These are phyloP conservation scores for Aspergillus panamensis DNA, from an alignment of 495 filamentous ascomycete genomes.

Conservation along the genomic window DNA sequence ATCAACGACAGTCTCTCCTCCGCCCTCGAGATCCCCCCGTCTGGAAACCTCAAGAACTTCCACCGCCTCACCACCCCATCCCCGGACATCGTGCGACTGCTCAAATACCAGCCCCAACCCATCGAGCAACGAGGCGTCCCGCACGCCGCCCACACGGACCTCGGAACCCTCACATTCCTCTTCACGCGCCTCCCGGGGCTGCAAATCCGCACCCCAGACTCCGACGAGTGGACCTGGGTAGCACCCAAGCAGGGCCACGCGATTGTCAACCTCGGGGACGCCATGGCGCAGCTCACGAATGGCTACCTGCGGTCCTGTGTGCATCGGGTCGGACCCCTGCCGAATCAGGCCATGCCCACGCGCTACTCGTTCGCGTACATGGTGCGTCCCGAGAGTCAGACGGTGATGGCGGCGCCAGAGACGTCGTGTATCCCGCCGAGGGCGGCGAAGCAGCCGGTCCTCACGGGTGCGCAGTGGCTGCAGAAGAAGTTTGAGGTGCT, in stretches of 20 bases:
- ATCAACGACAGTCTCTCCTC: not conserved
- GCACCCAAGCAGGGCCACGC: constrained; percentile 46
- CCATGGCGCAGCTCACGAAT: constrained; percentile 48
- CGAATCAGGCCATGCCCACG: not conserved
- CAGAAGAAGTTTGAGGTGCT: too few species aligned
- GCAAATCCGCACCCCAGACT: constrained; percentile 47
- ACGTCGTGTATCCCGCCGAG: too few species aligned
- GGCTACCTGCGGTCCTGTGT: constrained; percentile 50
- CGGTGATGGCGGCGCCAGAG: too few species aligned
- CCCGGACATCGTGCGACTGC: not conserved
- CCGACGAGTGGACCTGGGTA: constrained; percentile 48
- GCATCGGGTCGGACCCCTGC: constrained; percentile 52
- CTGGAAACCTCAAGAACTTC: not conserved
- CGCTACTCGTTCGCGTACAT: constrained; percentile 19
- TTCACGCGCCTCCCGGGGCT: constrained; percentile 55
- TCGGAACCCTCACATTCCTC: constrained; percentile 54
- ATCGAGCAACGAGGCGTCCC: not conserved
- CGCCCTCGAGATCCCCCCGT: not conserved
- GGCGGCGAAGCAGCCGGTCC: too few species aligned
- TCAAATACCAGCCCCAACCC: not conserved
- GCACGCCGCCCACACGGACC: constrained; percentile 48
- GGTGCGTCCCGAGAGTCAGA: constrained; percentile 13
- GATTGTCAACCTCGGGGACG: constrained; percentile 58
- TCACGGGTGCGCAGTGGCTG: too few species aligned
- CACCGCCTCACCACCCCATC: not conserved